These are phyloP conservation scores for Firmiana major DNA, from an alignment of 345 rosid genomes.

Conservation along the genomic window DNA sequence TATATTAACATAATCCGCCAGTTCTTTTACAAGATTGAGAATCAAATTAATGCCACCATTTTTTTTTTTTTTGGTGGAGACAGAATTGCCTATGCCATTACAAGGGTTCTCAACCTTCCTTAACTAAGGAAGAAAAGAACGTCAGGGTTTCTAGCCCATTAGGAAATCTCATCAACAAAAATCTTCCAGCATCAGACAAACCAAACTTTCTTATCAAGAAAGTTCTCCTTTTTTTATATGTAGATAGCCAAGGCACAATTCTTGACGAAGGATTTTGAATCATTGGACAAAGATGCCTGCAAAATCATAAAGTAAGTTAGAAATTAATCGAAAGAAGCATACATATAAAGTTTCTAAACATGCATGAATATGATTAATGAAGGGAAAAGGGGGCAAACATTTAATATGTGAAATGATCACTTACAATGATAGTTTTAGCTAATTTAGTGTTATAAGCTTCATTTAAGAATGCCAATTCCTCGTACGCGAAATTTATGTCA, in stretches of 20 bases:
- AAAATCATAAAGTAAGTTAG: background rate
- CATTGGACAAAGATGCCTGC: background rate
- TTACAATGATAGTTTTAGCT: conserved; percentile 23
- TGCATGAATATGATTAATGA: background rate
- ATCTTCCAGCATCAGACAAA: background rate
- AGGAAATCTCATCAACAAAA: background rate
- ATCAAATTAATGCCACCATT: background rate
- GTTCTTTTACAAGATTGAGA: conserved; percentile 8
- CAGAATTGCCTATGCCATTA: background rate
- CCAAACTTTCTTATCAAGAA: background rate
- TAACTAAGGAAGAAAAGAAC: background rate
- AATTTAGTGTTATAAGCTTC: conserved; percentile 6
- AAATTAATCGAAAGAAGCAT: background rate
- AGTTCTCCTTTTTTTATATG: background rate
- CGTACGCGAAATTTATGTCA: conserved; percentile 13
- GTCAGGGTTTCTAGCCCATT: background rate
- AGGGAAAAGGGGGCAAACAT: background rate
- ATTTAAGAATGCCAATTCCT: conserved; percentile 20
- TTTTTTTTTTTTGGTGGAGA: background rate
- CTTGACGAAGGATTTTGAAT: conserved; percentile 23
- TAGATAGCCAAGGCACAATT: conserved; percentile 28
- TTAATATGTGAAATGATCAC: conserved; percentile 8
- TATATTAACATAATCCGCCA: no score
- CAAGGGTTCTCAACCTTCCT: background rate
- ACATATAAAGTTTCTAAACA: background rate